Percentiles rank a stretch among this genome's conserved stretches.
Conservation (phyloP, 257 asterid species). For the Cruciata laevipes region DNA sequence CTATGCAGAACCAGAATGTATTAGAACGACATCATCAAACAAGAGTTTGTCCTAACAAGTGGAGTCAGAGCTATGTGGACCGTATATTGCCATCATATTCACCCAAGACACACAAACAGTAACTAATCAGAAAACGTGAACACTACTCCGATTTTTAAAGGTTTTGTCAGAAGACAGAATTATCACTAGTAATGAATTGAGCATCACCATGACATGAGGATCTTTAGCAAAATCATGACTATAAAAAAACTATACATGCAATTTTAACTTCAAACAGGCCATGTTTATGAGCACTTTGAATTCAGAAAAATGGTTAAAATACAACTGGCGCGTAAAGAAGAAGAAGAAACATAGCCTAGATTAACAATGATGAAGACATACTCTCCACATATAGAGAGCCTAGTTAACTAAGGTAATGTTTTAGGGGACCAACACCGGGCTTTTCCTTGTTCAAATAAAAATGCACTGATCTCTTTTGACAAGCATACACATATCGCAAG, state of each 20-base stretch:
- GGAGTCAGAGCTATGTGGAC: not conserved
- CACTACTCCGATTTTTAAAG: not conserved
- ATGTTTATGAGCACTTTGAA: not conserved
- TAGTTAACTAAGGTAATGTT: not conserved
- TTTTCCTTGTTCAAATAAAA: not conserved
- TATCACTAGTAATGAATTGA: not conserved
- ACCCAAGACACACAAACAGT: not conserved
- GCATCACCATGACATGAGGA: not conserved
- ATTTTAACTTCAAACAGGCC: not conserved
- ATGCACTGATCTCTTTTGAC: not conserved
- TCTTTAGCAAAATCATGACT: not conserved
- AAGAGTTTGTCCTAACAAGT: not conserved
- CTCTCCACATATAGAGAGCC: slow-evolving; percentile 1
- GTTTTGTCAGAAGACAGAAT: not conserved
- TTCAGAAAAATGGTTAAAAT: not conserved
- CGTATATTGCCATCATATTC: not conserved
- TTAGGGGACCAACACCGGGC: not conserved
- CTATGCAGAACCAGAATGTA: slow-evolving; percentile 21
- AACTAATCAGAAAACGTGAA: not conserved
- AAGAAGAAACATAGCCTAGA: not conserved
- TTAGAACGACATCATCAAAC: slow-evolving; percentile 1
- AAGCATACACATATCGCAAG: not conserved
- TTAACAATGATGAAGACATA: not conserved
- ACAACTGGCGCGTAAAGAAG: not conserved
- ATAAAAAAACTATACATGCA: not conserved